Conservation (phyloP, 164 flowering plant species). For the Chimonanthus praecox region DNA sequence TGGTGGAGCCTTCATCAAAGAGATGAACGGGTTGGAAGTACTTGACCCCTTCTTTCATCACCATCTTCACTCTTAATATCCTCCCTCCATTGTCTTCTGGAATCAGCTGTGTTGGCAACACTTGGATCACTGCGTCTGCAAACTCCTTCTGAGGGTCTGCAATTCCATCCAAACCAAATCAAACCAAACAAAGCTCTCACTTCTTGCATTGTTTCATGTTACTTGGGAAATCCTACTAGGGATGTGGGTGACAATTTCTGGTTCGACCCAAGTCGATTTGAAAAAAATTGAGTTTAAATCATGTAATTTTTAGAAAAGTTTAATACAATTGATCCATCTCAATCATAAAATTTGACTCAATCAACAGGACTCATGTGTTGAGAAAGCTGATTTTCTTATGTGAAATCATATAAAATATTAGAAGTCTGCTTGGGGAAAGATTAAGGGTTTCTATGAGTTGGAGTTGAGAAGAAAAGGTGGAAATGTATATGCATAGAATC, state of each 20-base stretch:
- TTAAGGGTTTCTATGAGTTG: too few species aligned
- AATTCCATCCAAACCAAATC: conserved; percentile 6
- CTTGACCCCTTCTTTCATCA: conserved; percentile 87
- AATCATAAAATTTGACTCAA: too few species aligned
- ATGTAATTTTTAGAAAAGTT: too few species aligned
- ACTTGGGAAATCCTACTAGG: background rate
- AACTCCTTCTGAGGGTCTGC: conserved; percentile 94
- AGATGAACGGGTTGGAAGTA: conserved; percentile 79
- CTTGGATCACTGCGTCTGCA: conserved; percentile 94
- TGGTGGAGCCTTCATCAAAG: conserved; percentile 92
- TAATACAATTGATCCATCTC: too few species aligned
- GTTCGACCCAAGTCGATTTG: background rate
- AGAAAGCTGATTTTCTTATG: too few species aligned
- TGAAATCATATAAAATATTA: too few species aligned
- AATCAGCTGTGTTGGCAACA: conserved; percentile 83
- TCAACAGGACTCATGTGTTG: too few species aligned
- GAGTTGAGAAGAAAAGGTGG: background rate
- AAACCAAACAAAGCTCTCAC: conserved; percentile 5
- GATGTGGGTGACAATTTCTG: background rate
- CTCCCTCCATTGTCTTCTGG: conserved; percentile 87
- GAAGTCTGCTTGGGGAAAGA: too few species aligned
- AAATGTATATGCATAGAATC: too few species aligned
- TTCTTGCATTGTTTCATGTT: background rate
- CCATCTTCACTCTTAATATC: conserved; percentile 76
- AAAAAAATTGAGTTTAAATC: background rate